Base-by-base conservation (phyloP, 129 eudicot species). In the Lactuca saligna region DNA sequence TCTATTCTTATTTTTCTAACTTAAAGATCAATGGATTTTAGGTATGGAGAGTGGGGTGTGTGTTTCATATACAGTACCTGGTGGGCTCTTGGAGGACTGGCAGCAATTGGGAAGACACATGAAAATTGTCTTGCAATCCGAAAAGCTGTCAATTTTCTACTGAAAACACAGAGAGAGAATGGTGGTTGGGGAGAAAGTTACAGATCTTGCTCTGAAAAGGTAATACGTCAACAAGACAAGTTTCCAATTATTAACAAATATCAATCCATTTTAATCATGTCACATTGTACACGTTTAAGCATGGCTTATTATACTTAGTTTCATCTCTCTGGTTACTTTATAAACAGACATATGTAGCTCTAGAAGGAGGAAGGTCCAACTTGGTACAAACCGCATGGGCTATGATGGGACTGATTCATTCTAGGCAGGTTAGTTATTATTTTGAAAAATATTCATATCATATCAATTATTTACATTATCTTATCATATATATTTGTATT, bases 31-130 rank as follows among this genome's bases (percentile, higher is more conserved):
- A 54, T 38, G 75, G 37, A 0, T 17, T 41, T 42, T 59, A 89
- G 96, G 96, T 83, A 86, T 48, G 96, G 93, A n/a, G 80, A 75
- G 29, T 86, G 93, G 90, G 96, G 90, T n/a, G 77, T 83, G 25
- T 86, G 96, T 75, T 89, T 86, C 54, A 86, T 84, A 17, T 86
- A 86, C 33, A 88, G 82, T 4, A 71, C 86, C 13, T 83, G 80
- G 83, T 89, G 69, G 75, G 96, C 88, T 20, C 63, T 89, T 9
- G 83, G 75, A 68, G 96, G 85, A n/a, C 61, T 89, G 13, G 63
- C 71, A 16, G 76, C 88, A 25, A 81, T 80, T 1, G 88, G 90
- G 14, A 89, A 82, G 67, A 83, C 83, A 17, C 84, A 74, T 66
- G 15, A 48, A 62, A 71, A 71, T 34, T 66, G 77, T 39, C 58